Evolutionary conservation across 768 basidiomycete species (phyloP).

Genomic region (Lentinula guzmanii): DNA sequence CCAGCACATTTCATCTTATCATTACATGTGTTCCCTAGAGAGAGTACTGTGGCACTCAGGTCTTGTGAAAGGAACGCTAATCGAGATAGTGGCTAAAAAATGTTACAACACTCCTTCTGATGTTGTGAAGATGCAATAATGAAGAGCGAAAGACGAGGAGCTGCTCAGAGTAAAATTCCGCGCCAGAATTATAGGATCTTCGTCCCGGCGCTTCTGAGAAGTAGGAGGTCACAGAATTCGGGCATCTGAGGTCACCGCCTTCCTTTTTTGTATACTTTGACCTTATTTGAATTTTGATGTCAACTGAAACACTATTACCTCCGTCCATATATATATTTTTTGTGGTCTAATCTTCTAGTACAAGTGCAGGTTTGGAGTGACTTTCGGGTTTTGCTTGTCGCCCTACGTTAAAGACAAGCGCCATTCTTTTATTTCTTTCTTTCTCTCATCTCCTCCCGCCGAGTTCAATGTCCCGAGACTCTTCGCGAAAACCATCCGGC

Average conservation of each 20-base stretch:
- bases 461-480: constrained; percentile 33
- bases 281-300: not conserved
- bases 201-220: not conserved
- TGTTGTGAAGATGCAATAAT: too few species aligned
- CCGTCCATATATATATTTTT: constrained; percentile 6
- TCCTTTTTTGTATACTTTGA: constrained; percentile 2
- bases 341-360: constrained; percentile 1
- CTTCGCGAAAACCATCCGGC: constrained; percentile 62
- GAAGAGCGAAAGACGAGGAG: not conserved
- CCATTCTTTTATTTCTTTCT: constrained; percentile 17
- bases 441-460: not conserved
- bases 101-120: not conserved
- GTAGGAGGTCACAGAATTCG: not conserved
- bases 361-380: constrained; percentile 3
- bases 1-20: too few species aligned
- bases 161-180: not conserved
- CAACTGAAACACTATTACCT: constrained; percentile 7
- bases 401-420: constrained; percentile 14
- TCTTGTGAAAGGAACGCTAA: not conserved
- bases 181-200: not conserved
- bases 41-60: not conserved
- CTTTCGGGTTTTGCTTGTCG: constrained; percentile 7
- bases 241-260: not conserved
- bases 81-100: not conserved
- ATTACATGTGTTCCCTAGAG: too few species aligned